These are phyloP conservation scores for Coniochaeta sp. DNA, from an alignment of 2,329 filamentous ascomycete species.

Conservation along the genomic window DNA sequence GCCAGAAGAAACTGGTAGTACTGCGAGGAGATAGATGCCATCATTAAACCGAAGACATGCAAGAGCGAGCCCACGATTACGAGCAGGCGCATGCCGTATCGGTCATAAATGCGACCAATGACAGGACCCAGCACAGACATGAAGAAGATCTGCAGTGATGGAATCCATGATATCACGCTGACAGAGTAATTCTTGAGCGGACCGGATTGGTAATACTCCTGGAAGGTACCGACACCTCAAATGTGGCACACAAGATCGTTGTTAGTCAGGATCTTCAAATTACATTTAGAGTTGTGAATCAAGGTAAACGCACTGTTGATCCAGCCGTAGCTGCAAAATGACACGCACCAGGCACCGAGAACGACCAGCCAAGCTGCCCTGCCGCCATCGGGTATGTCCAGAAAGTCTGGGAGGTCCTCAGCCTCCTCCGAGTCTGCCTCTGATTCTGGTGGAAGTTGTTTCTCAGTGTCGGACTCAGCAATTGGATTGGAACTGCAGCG, in stretches of 20 bases:
- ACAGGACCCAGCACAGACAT: conserved; percentile 31
- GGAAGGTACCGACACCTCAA: conserved; percentile 42
- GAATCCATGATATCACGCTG: conserved; percentile 53
- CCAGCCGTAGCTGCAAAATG: conserved; percentile 34
- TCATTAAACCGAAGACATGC: conserved; percentile 59
- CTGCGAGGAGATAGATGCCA: conserved; percentile 43
- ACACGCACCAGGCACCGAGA: conserved; percentile 26
- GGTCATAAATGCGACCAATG: conserved; percentile 56
- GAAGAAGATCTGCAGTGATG: conserved; percentile 43
- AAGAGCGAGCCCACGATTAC: conserved; percentile 44
- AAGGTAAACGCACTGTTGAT: conserved; percentile 26
- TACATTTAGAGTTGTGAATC: not conserved
- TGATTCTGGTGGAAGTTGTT: not conserved
- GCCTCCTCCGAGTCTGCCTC: not conserved
- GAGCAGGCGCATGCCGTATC: conserved; percentile 53
- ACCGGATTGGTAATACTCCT: conserved; percentile 47
- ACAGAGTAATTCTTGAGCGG: conserved; percentile 39
- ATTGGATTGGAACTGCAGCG: not conserved
- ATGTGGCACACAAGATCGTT: not conserved
- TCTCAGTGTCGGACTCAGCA: not conserved
- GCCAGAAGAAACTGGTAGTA: conserved; percentile 39
- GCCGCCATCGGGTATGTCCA: conserved; percentile 19
- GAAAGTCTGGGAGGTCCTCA: not conserved
- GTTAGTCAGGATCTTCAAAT: not conserved
- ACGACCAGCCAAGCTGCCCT: conserved; percentile 26